Evolutionary conservation across 345 rosid genomes (phyloP), one percentile per base, ranked within the genome.

Genomic region (Psidium friedrichsthalianum): DNA sequence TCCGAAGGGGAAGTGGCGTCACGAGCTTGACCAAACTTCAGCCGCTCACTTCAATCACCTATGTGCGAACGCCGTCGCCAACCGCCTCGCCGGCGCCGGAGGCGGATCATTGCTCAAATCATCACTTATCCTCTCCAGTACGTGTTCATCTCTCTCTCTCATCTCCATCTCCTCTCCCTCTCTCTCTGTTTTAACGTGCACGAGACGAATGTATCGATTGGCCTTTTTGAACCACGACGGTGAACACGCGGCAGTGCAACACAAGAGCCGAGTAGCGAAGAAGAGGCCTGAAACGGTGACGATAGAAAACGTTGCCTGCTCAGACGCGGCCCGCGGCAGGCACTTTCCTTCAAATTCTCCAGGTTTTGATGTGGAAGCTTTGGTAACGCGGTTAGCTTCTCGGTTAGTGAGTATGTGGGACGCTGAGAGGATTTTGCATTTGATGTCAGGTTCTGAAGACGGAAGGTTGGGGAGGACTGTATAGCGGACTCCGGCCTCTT

Each of bases 91-190:
- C 10, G 96, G 96, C 83, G 95, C 94, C 16, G 94, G 95, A 74
- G 96, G 92, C 32, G 96, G 95, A 92, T 94, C 84, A 90, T 93
- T 83, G 96, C 96, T 82, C 96, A 94, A 85, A 93, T 92, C 82
- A 90, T 94, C 90, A 94, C 95, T 87, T 94, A 94, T 88, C 96
- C 96, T 13, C 95, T 92, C 51, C 96, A 94, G 84, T n/a, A 88
- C 94, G 83, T n/a, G n/a, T n/a, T n/a, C n/a, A 95, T 93, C 82
- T 7, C 55, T 29, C 83, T 82, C 55, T 55, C 82, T n/a, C n/a
- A n/a, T n/a, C n/a, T n/a, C n/a, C n/a, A n/a, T n/a, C n/a, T n/a
- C n/a, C n/a, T n/a, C n/a, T 20, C 83, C 14, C 36, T 6, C 52
- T 32, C 56, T 74, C 21, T 53, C 54, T 76, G 2, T 51, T 54